phyloP scores from a whole-genome alignment of 352 stramenopile species.

The Phytophthora gonapodyides region DNA sequence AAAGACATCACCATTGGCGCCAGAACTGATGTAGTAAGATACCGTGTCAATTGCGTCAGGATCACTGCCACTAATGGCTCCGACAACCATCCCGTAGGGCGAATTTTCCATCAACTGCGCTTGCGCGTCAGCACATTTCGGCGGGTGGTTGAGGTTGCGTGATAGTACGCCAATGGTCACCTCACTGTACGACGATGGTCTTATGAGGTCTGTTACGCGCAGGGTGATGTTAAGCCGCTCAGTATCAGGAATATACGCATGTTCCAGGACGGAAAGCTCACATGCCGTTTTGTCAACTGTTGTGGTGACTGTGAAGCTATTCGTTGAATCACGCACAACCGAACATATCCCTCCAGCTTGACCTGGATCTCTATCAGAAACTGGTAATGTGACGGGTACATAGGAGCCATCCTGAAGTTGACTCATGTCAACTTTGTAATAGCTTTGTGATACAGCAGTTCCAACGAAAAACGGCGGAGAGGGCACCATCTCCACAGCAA shows the following conservation, averaged over 20 bases:
- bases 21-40: slow-evolving; percentile 43
- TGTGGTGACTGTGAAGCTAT: slow-evolving; percentile 37
- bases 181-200: slow-evolving; percentile 42
- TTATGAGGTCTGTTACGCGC: slow-evolving; percentile 44
- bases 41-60: slow-evolving; percentile 40
- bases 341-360: slow-evolving; percentile 51
- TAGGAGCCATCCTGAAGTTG: slow-evolving; percentile 53
- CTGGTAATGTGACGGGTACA: slow-evolving; percentile 38
- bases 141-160: slow-evolving; percentile 54
- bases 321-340: slow-evolving; percentile 33
- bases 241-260: slow-evolving; percentile 21
- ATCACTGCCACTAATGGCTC: slow-evolving; percentile 43
- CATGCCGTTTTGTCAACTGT: slow-evolving; percentile 25
- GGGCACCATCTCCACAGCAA: slow-evolving; percentile 47
- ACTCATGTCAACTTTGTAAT: slow-evolving; percentile 50
- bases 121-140: slow-evolving; percentile 31
- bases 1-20: slow-evolving; percentile 49
- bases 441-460: slow-evolving; percentile 25
- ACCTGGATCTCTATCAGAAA: slow-evolving; percentile 51
- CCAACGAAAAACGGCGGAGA: slow-evolving; percentile 56
- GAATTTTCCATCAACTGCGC: slow-evolving; percentile 57
- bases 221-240: slow-evolving; percentile 22
- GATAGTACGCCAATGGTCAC: slow-evolving; percentile 49
- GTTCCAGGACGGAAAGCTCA: slow-evolving; percentile 22
- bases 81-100: slow-evolving; percentile 26